These are phyloP conservation scores for Penicillium arizonense DNA, from an alignment of 495 filamentous ascomycete genomes.

Conservation along the genomic window DNA sequence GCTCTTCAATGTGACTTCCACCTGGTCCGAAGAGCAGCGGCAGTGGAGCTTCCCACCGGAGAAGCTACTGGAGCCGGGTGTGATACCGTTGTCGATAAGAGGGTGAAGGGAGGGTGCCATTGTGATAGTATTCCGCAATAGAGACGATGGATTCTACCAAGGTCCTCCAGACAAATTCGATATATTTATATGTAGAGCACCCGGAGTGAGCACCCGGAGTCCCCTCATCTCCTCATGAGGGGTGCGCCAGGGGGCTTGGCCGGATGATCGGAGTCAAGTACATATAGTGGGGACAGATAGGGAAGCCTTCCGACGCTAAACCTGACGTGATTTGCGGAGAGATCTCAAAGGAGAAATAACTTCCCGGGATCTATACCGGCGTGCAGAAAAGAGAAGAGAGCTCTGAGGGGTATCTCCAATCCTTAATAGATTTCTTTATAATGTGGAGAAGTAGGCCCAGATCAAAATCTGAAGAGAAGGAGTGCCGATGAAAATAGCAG, in stretches of 20 bases:
- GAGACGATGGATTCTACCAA: not conserved
- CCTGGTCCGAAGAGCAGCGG: slow-evolving; percentile 48
- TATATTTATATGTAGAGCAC: not conserved
- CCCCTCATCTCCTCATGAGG: slow-evolving; percentile 8
- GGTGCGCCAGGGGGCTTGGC: not conserved
- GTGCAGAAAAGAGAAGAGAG: not conserved
- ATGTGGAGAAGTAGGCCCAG: too few species aligned
- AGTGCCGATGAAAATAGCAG: too few species aligned
- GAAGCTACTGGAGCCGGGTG: slow-evolving; percentile 43
- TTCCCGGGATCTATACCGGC: slow-evolving; percentile 3
- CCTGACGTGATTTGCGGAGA: not conserved
- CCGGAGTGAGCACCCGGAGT: not conserved
- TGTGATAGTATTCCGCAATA: not conserved
- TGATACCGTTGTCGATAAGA: slow-evolving; percentile 54
- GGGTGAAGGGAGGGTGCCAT: slow-evolving; percentile 53
- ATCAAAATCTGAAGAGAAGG: too few species aligned
- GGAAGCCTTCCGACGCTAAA: not conserved
- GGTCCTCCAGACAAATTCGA: not conserved
- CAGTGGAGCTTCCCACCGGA: slow-evolving; percentile 55
- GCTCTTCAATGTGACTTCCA: slow-evolving; percentile 48
- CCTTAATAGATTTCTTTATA: too few species aligned
- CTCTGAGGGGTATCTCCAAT: too few species aligned
- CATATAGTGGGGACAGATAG: too few species aligned
- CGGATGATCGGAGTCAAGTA: not conserved
- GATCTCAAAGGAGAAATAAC: slow-evolving; percentile 2